Conservation (phyloP, 495 filamentous ascomycete genomes). For the Letharia columbiana region DNA sequence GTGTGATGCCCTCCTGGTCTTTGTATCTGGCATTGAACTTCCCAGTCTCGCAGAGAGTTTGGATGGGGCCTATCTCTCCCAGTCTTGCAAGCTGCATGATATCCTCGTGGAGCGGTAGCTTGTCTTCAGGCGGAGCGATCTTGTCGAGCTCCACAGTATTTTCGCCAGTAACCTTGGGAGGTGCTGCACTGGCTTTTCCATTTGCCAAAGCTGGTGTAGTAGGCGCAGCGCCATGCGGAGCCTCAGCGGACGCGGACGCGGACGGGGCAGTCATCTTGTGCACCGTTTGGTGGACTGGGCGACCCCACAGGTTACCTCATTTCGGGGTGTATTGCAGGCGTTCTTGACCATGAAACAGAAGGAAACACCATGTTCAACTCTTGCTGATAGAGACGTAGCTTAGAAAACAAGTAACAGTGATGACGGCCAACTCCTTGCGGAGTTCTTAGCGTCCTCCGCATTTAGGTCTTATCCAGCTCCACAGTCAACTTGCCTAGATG, state of each 20-base stretch:
- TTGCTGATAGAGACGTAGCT: not conserved
- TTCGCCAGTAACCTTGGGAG: constrained; percentile 48
- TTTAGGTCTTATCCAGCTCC: not conserved
- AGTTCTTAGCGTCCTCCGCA: constrained; percentile 6
- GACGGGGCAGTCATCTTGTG: not conserved
- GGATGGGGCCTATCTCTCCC: constrained; percentile 78
- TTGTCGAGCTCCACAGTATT: constrained; percentile 61
- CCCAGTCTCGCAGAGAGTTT: constrained; percentile 75
- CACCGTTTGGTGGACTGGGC: not conserved
- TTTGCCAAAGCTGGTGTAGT: constrained; percentile 33
- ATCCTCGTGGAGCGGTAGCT: constrained; percentile 63
- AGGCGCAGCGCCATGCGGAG: constrained; percentile 13
- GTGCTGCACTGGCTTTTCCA: constrained; percentile 49
- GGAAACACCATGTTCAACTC: not conserved
- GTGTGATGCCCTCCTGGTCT: constrained; percentile 89
- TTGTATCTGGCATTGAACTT: constrained; percentile 71
- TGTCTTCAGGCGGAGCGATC: constrained; percentile 42
- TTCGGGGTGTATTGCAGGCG: not conserved
- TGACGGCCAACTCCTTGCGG: not conserved
- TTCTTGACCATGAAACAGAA: not conserved
- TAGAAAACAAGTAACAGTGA: not conserved
- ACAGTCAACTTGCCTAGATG: not conserved
- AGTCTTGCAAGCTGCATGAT: constrained; percentile 91
- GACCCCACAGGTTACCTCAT: not conserved
- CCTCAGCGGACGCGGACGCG: constrained; percentile 4